Base-by-base conservation (phyloP, 2,329 filamentous ascomycete species). In the Trichoderma simmonsii region DNA sequence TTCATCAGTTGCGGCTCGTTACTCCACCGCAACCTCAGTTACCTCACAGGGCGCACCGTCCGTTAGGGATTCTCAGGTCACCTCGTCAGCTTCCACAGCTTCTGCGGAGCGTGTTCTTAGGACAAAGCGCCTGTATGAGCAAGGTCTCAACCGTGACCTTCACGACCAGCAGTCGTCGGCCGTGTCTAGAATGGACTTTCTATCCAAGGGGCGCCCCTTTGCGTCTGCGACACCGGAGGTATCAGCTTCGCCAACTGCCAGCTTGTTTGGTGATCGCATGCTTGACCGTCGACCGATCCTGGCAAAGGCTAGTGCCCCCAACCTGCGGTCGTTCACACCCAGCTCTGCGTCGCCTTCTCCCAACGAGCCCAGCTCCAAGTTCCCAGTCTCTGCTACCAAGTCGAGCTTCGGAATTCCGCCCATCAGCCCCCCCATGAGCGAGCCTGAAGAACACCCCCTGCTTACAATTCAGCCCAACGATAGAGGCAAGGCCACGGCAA, bases 1-100 rank as follows among this genome's bases (percentile, higher is more conserved):
- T 7, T 96, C 94, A 0, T 91, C 89, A 0, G 83, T 83, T 4
- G 88, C 62, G 11, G 70, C 89, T 30, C 90, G 93, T 32, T 91
- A 89, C 70, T 98, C 95, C 0, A 97, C 95, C 1, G 94, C 94
- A 3, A 98, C 94, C 0, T 98, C 95, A 0, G 85, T 97, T 65
- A 89, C 91, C n/a, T 97, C 80, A 24, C 93, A 95, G 73, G 84
- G 83, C 18, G 80, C 86, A 1, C 80, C 84, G 3, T 87, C 88
- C 1, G 70, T 84, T 32, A 89, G 86, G 73, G 88, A 90, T 48
- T 82, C 80, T 76, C 85, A 86, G 39, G 80, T 85, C 2, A 77
- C 81, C 11, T 78, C 82, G 0, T 78, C 80, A 14, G 77, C 84
- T 5, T 82, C 83, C 1, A 76, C 76, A 54, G 80, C 83, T 6